Percentiles rank a stretch among this genome's conserved stretches.
These are phyloP conservation scores for Panicum virgatum DNA, from an alignment of 202 grass and related monocot species.

Conservation along the genomic window DNA sequence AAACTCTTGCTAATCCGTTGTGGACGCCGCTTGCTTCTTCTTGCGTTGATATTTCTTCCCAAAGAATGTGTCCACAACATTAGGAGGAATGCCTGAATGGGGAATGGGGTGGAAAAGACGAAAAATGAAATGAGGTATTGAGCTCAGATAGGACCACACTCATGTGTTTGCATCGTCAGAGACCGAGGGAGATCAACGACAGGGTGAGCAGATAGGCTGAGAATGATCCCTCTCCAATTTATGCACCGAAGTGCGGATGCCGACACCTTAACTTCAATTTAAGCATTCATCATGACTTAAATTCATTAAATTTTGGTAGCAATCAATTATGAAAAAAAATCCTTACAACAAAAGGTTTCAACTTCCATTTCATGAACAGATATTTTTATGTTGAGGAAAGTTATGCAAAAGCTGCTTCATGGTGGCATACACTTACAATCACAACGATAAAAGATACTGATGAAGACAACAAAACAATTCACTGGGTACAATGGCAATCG, in stretches of 20 bases:
- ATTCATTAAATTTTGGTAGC: background rate
- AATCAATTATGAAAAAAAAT: background rate
- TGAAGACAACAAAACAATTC: conserved; percentile 14
- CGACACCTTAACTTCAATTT: background rate
- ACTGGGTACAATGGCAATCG: background rate
- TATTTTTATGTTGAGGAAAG: background rate
- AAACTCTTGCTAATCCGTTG: too few relatives aligned
- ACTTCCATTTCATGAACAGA: background rate
- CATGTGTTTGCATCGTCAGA: background rate
- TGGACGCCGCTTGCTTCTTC: too few relatives aligned
- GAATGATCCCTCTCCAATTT: background rate
- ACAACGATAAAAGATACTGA: background rate
- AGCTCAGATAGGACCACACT: background rate
- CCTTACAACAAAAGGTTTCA: conserved; percentile 12
- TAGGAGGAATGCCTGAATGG: background rate
- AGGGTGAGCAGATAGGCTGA: background rate
- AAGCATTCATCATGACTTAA: background rate
- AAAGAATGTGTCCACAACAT: too few relatives aligned
- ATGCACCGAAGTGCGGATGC: background rate
- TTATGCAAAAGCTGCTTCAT: background rate
- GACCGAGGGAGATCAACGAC: background rate
- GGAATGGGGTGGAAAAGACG: background rate
- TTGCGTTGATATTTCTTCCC: too few relatives aligned
- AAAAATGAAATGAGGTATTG: background rate
- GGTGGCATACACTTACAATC: background rate